A percentile compares a stretch with the other conserved stretches of the same genome.
Conservation (phyloP, 495 filamentous ascomycete genomes). For the Barbatosphaeria neglecta region DNA sequence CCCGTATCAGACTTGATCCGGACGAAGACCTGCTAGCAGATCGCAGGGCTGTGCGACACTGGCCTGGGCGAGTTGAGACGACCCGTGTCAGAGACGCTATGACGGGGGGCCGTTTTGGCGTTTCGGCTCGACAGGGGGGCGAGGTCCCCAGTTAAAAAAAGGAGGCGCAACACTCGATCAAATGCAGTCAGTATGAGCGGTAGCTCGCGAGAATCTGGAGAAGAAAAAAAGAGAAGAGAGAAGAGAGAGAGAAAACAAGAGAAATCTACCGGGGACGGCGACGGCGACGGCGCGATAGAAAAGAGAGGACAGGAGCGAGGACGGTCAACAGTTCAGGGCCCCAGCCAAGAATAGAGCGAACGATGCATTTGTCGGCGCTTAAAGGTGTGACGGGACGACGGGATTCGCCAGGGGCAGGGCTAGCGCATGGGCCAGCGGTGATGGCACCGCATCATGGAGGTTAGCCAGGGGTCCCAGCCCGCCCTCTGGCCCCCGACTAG, state of each 20-base stretch:
- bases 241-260: not conserved
- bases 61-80: slow-evolving; percentile 29
- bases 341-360: not conserved
- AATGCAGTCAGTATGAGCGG: not conserved
- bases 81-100: slow-evolving; percentile 29
- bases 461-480: not conserved
- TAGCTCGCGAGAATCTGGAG: not conserved
- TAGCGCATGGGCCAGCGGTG: not conserved
- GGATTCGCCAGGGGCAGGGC: not conserved
- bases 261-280: not conserved
- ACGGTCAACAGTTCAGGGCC: not conserved
- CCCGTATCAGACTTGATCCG: slow-evolving; percentile 26
- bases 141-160: slow-evolving; percentile 2
- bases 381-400: not conserved
- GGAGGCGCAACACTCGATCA: not conserved
- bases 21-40: slow-evolving; percentile 20
- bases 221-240: not conserved
- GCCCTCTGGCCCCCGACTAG: not conserved
- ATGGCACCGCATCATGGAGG: not conserved
- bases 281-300: not conserved
- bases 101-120: slow-evolving; percentile 22
- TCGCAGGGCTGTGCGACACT: slow-evolving; percentile 10
- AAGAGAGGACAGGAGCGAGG: not conserved
- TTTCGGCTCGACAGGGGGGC: slow-evolving; percentile 32
- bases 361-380: not conserved